Conservation (phyloP, 1,139 yeast genomes). For the Debaryomyces robertsiae region DNA sequence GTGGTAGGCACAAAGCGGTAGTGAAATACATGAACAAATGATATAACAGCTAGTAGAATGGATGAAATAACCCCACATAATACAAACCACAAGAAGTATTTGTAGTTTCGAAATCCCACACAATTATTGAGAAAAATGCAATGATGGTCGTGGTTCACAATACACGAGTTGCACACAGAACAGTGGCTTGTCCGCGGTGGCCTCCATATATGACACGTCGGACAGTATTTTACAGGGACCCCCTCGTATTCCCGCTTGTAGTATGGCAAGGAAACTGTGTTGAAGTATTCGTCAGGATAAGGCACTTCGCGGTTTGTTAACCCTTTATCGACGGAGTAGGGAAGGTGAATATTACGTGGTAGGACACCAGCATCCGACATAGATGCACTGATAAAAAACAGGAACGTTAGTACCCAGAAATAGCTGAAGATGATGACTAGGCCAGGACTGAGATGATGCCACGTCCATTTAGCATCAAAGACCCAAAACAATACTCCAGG, state of each 20-base stretch:
- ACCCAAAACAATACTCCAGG: slow-evolving; percentile 53
- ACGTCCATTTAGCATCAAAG: slow-evolving; percentile 55
- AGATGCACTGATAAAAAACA: slow-evolving; percentile 56
- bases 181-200: slow-evolving; percentile 51
- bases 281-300: slow-evolving; percentile 66
- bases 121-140: slow-evolving; percentile 45
- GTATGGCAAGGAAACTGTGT: slow-evolving; percentile 57
- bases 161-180: slow-evolving; percentile 45
- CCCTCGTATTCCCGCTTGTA: slow-evolving; percentile 21
- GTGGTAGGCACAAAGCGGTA: slow-evolving; percentile 16
- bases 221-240: slow-evolving; percentile 49
- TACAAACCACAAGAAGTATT: slow-evolving; percentile 45
- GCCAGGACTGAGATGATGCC: slow-evolving; percentile 61
- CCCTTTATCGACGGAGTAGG: slow-evolving; percentile 19
- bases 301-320: slow-evolving; percentile 21
- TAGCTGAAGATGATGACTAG: slow-evolving; percentile 61
- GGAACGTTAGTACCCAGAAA: slow-evolving; percentile 51
- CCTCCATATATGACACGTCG: slow-evolving; percentile 52
- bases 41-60: slow-evolving; percentile 24
- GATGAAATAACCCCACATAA: slow-evolving; percentile 26
- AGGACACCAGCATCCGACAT: slow-evolving; percentile 70
- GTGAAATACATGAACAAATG: slow-evolving; percentile 34
- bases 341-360: slow-evolving; percentile 69
- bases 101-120: slow-evolving; percentile 38
- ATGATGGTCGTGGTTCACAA: slow-evolving; percentile 48